Base-by-base conservation (phyloP, 1,139 yeast genomes). In the Candida albicans region DNA sequence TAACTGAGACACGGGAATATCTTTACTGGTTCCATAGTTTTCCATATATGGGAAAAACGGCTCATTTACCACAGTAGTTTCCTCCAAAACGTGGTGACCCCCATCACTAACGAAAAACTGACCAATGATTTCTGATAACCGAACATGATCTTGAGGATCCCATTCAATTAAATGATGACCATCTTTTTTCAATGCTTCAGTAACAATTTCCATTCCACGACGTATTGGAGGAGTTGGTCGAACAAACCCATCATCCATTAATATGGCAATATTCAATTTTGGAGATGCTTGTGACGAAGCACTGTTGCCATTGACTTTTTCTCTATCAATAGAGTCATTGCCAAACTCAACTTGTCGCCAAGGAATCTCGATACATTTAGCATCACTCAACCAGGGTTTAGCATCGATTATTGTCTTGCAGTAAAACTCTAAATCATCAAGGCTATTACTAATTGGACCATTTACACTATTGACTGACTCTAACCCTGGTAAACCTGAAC, bases 351-450 rank as follows among this genome's bases (percentile, higher is more conserved):
- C 77, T 13, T 73, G 62, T 57, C 78, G 73, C 90, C 91, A 85
- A 15, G 85, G 86, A 46, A 82, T 56, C 44, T 79, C 82, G 40
- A 79, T 62, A 42, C 71, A 63, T 42, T 71, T 67, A 49, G 78
- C 77, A 61, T 86, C 95, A 42, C 65, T 65, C 35, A 72, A 67
- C 90, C 90, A 84, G 18, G 91, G 91, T 58, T 82, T 68, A 48
- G 87, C 87, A 27, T 70, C 69, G 54, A 79, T 78, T 45, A 82
- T 65, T 22, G 67, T 50, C 43, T 77, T 77, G 68, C 84, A 73
- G 62, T 84, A 79, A 50, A 75, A 77, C 28, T 79, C 77, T 50
- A 87, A 64, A 57, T 87, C 95, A 10, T 75, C 80, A 25, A 87
- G 61, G 11, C 79, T 65, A 50, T 82, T 71, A 9, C 84, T 68